A percentile compares a stretch with the other conserved stretches of the same genome.
phyloP scores from a whole-genome alignment of 2,329 filamentous ascomycete genomes.

The Bretziella fagacearum region DNA sequence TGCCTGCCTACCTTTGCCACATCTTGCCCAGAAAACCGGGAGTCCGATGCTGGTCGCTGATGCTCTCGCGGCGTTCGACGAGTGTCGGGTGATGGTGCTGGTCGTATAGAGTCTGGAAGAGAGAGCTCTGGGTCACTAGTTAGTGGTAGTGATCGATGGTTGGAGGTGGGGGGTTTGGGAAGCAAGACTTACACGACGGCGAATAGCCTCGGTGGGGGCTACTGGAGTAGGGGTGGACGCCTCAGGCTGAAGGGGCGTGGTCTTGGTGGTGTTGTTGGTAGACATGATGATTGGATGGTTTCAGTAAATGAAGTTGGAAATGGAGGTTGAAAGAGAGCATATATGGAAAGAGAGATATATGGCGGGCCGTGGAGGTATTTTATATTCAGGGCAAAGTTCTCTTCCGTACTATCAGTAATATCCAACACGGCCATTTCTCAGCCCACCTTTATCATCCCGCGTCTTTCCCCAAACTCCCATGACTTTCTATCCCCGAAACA shows the following conservation, averaged over 20 bases:
- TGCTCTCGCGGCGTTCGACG: slow-evolving; percentile 34
- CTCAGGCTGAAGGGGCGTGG: slow-evolving; percentile 2
- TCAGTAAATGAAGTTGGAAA: too few relatives aligned
- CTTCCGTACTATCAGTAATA: too few relatives aligned
- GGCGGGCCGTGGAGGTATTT: too few relatives aligned
- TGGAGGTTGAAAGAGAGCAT: too few relatives aligned
- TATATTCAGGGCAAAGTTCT: too few relatives aligned
- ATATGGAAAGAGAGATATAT: too few relatives aligned
- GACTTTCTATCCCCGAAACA: too few relatives aligned
- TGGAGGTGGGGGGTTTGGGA: neutral
- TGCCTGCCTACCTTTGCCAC: slow-evolving; percentile 35
- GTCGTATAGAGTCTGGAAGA: slow-evolving; percentile 34
- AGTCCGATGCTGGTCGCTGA: slow-evolving; percentile 35
- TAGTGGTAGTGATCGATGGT: neutral
- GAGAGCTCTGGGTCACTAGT: slow-evolving; percentile 6
- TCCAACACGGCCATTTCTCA: too few relatives aligned
- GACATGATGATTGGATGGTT: neutral
- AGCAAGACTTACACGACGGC: slow-evolving; percentile 8
- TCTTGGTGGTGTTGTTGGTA: neutral
- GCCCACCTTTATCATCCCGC: too few relatives aligned
- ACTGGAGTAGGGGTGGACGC: neutral
- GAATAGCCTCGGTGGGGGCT: neutral
- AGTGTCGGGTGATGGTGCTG: slow-evolving; percentile 32
- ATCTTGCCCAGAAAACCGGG: slow-evolving; percentile 35
- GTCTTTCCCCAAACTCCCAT: too few relatives aligned